A percentile compares a stretch with the other conserved stretches of the same genome.
phyloP scores from a whole-genome alignment of 129 eudicot genomes.

The Flaveria sonorensis region DNA sequence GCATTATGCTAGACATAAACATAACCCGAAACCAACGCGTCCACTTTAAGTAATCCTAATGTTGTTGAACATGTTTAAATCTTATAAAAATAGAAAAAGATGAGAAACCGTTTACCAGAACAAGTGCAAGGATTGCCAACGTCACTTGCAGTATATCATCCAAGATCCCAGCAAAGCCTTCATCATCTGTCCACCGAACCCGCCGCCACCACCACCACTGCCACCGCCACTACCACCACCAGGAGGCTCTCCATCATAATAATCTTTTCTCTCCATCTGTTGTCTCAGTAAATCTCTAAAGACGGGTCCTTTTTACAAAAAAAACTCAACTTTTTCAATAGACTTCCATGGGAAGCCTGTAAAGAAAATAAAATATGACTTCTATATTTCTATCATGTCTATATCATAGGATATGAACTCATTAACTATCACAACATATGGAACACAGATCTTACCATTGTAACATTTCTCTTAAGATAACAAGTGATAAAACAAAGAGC shows the following conservation, averaged over 20 bases:
- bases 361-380: background rate
- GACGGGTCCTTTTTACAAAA: slow-evolving; percentile 63
- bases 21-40: background rate
- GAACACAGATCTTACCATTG: background rate
- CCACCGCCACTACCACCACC: slow-evolving; percentile 49
- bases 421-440: background rate
- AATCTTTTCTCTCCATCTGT: slow-evolving; percentile 74
- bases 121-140: slow-evolving; percentile 55
- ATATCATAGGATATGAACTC: background rate
- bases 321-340: slow-evolving; percentile 63
- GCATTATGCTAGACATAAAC: background rate
- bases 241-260: slow-evolving; percentile 53
- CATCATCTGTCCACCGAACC: slow-evolving; percentile 67
- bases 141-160: slow-evolving; percentile 68
- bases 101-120: slow-evolving; percentile 52
- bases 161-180: slow-evolving; percentile 44
- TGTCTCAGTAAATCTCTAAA: slow-evolving; percentile 63
- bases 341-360: slow-evolving; percentile 82
- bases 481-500: too few relatives aligned
- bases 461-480: background rate
- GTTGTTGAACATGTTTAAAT: background rate
- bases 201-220: too few relatives aligned
- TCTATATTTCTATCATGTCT: background rate
- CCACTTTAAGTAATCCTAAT: background rate
- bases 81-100: background rate